Evolutionary conservation across 306 rosid species (phyloP).

Genomic region (Lathyrus aphaca): DNA sequence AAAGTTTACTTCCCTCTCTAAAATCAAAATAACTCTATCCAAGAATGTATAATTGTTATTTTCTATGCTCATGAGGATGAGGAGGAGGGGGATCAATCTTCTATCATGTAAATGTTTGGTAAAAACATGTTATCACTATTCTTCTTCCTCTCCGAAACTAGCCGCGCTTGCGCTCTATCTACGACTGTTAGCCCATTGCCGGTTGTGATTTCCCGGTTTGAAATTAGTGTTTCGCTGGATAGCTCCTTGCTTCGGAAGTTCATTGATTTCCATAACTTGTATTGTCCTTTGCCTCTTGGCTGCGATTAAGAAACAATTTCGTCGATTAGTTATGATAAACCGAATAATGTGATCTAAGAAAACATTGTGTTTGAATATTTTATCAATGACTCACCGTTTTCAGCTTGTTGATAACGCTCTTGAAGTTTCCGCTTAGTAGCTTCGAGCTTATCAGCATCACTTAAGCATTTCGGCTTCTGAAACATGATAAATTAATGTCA

Average conservation of each 20-base stretch:
- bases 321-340: slow-evolving; percentile 26
- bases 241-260: slow-evolving; percentile 78
- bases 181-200: slow-evolving; percentile 61
- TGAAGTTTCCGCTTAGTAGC: slow-evolving; percentile 96
- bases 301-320: slow-evolving; percentile 42
- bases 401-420: slow-evolving; percentile 91
- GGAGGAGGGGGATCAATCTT: slow-evolving; percentile 35
- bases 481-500: slow-evolving; percentile 34
- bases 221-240: slow-evolving; percentile 54
- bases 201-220: slow-evolving; percentile 66
- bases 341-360: neutral
- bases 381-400: slow-evolving; percentile 61
- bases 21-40: slow-evolving; percentile 41
- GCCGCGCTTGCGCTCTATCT: slow-evolving; percentile 42
- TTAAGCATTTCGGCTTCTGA: slow-evolving; percentile 61
- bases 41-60: slow-evolving; percentile 52
- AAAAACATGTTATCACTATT: slow-evolving; percentile 21
- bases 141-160: slow-evolving; percentile 38
- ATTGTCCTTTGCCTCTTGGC: slow-evolving; percentile 92
- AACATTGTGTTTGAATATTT: slow-evolving; percentile 2
- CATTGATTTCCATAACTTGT: slow-evolving; percentile 92
- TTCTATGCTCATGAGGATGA: slow-evolving; percentile 4
- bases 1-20: slow-evolving; percentile 47
- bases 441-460: slow-evolving; percentile 82
- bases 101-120: slow-evolving; percentile 25